A percentile compares a stretch with the other conserved stretches of the same genome.
Evolutionary conservation across 2,329 filamentous ascomycete genomes (phyloP).

Genomic region (Aspergillus latus): DNA sequence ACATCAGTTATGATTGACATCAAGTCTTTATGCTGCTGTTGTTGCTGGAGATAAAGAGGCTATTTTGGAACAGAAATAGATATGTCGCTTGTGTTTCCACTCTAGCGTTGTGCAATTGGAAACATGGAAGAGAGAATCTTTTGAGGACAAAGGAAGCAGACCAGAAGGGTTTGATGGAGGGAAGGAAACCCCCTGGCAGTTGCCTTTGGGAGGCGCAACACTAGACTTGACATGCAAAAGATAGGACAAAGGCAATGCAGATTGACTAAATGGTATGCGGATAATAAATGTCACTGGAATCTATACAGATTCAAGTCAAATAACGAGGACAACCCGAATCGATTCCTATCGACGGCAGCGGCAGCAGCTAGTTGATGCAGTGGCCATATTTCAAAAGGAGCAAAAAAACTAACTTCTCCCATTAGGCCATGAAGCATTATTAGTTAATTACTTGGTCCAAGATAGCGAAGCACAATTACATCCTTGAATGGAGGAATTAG

Average conservation of each 20-base stretch:
- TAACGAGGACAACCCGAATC: not conserved
- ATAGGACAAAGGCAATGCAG: not conserved
- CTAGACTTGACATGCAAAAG: not conserved
- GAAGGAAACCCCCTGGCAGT: not conserved
- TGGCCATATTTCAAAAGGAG: not conserved
- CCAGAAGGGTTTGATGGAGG: not conserved
- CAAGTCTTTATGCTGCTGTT: slow-evolving; percentile 5
- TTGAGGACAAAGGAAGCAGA: slow-evolving; percentile 5
- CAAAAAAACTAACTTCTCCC: not conserved
- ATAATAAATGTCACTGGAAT: not conserved
- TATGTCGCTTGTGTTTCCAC: not conserved
- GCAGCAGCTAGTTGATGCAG: not conserved
- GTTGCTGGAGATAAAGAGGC: slow-evolving; percentile 3
- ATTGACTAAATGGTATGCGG: not conserved
- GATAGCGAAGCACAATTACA: slow-evolving; percentile 15
- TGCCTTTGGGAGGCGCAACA: not conserved
- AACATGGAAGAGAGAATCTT: not conserved
- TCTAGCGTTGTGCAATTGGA: not conserved
- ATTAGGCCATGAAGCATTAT: slow-evolving; percentile 17
- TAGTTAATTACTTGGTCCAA: not conserved
- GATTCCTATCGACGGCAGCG: not conserved
- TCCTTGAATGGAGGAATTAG: slow-evolving; percentile 16
- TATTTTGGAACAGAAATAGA: slow-evolving; percentile 4
- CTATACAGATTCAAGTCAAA: not conserved
- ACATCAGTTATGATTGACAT: slow-evolving; percentile 2